A percentile compares a stretch with the other conserved stretches of the same genome.
Conservation (phyloP, 2,329 filamentous ascomycete species). For the Hymenoscyphus occultus region DNA sequence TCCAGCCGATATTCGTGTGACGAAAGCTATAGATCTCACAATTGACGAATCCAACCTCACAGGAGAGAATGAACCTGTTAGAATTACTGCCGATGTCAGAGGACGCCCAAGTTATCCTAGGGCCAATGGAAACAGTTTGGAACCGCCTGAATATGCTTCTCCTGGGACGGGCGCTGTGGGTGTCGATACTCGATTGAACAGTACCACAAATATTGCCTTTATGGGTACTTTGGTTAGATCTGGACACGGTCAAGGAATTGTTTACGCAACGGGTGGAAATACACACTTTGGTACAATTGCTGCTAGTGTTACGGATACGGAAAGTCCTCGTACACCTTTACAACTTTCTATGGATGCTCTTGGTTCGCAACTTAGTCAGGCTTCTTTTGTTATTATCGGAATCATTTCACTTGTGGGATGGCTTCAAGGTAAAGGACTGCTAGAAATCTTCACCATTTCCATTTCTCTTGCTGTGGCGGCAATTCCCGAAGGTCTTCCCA, state of each 20-base stretch:
- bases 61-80: slow-evolving; percentile 91
- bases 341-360: slow-evolving; percentile 98
- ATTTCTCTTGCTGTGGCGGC: slow-evolving; percentile 95
- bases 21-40: slow-evolving; percentile 80
- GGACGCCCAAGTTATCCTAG: slow-evolving; percentile 34
- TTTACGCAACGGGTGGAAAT: slow-evolving; percentile 90
- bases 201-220: slow-evolving; percentile 88
- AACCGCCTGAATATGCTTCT: slow-evolving; percentile 56
- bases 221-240: slow-evolving; percentile 97
- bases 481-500: slow-evolving; percentile 92
- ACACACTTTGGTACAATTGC: slow-evolving; percentile 98
- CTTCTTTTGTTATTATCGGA: slow-evolving; percentile 91
- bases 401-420: slow-evolving; percentile 90
- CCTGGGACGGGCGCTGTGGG: slow-evolving; percentile 57
- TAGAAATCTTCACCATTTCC: slow-evolving; percentile 97
- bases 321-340: slow-evolving; percentile 88
- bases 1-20: slow-evolving; percentile 93
- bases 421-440: slow-evolving; percentile 79
- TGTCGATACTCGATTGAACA: slow-evolving; percentile 66
- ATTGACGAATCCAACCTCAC: slow-evolving; percentile 98
- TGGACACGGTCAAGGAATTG: slow-evolving; percentile 90
- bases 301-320: slow-evolving; percentile 88
- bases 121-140: slow-evolving; percentile 30
- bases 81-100: slow-evolving; percentile 67
- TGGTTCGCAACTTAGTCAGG: slow-evolving; percentile 92